Evolutionary conservation across 2,329 filamentous ascomycete species (phyloP).

Genomic region (Rhinocladiella similis): DNA sequence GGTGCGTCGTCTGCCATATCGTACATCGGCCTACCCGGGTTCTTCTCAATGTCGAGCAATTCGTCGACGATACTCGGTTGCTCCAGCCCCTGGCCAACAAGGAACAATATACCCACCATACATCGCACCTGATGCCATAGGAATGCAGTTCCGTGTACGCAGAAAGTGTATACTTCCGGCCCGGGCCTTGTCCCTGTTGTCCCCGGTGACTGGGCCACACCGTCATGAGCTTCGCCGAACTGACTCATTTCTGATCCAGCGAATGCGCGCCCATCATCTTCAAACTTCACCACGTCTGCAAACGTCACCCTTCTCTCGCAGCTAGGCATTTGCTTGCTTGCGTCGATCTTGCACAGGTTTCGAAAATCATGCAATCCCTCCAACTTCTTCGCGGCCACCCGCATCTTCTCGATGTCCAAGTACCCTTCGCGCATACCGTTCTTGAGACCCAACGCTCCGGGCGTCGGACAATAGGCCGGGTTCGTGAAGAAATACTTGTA

Average conservation of each 20-base stretch:
- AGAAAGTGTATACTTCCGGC: slow-evolving; percentile 79
- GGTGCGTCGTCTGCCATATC: slow-evolving; percentile 88
- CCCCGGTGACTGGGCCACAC: not conserved
- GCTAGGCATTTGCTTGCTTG: slow-evolving; percentile 82
- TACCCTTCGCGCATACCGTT: slow-evolving; percentile 63
- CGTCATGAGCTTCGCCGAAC: not conserved
- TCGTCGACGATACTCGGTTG: slow-evolving; percentile 68
- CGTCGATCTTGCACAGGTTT: slow-evolving; percentile 94
- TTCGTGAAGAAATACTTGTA: slow-evolving; percentile 99
- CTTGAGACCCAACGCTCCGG: slow-evolving; percentile 52
- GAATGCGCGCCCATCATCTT: slow-evolving; percentile 54
- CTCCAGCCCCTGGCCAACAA: slow-evolving; percentile 87
- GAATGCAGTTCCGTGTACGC: slow-evolving; percentile 86
- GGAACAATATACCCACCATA: slow-evolving; percentile 90
- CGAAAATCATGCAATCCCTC: slow-evolving; percentile 90
- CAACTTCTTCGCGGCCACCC: slow-evolving; percentile 73
- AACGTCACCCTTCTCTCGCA: slow-evolving; percentile 78
- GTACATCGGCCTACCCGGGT: slow-evolving; percentile 79
- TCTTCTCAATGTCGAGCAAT: slow-evolving; percentile 70
- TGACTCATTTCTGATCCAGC: slow-evolving; percentile 12
- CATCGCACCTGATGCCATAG: slow-evolving; percentile 97
- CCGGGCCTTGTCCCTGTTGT: slow-evolving; percentile 8
- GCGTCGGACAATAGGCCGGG: slow-evolving; percentile 74
- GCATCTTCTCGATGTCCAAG: slow-evolving; percentile 87
- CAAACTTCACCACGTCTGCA: slow-evolving; percentile 73